Evolutionary conservation across 2,329 filamentous ascomycete species (phyloP).

Genomic region (Celoporthe dispersa): DNA sequence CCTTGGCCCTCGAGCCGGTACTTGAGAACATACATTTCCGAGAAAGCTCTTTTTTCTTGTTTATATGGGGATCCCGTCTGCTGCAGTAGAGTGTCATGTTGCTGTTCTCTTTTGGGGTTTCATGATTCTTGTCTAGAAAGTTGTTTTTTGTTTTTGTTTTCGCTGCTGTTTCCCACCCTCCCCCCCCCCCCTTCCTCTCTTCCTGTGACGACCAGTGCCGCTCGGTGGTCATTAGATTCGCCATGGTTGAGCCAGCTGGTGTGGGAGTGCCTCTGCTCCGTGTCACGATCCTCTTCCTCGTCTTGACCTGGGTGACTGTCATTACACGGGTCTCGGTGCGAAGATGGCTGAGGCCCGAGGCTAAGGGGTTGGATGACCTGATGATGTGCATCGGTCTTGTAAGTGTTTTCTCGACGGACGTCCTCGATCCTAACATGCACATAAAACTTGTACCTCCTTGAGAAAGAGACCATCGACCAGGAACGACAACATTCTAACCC

Average conservation of each 20-base stretch:
- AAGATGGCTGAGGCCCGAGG: constrained; percentile 33
- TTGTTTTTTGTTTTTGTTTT: too few species aligned
- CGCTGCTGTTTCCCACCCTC: background rate
- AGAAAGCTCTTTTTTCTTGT: background rate
- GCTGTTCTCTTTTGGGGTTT: background rate
- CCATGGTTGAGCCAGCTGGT: constrained; percentile 35
- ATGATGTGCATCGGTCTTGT: constrained; percentile 36
- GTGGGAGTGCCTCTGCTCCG: constrained; percentile 35
- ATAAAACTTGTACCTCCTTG: background rate
- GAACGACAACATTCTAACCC: constrained; percentile 15
- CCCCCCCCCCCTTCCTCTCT: background rate
- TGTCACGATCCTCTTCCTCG: constrained; percentile 34
- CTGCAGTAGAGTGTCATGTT: background rate
- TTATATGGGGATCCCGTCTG: background rate
- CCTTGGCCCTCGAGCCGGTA: background rate
- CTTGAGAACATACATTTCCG: background rate
- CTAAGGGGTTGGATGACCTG: constrained; percentile 36
- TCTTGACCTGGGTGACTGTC: constrained; percentile 34
- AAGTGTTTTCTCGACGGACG: constrained; percentile 20
- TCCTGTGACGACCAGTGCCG: background rate
- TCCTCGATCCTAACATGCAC: background rate
- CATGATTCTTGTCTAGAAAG: background rate
- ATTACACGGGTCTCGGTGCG: constrained; percentile 33
- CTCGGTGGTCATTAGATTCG: constrained; percentile 13
- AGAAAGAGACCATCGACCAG: background rate